Evolutionary conservation across 768 basidiomycete genomes (phyloP).

Genomic region (Macrocybe gigantea): DNA sequence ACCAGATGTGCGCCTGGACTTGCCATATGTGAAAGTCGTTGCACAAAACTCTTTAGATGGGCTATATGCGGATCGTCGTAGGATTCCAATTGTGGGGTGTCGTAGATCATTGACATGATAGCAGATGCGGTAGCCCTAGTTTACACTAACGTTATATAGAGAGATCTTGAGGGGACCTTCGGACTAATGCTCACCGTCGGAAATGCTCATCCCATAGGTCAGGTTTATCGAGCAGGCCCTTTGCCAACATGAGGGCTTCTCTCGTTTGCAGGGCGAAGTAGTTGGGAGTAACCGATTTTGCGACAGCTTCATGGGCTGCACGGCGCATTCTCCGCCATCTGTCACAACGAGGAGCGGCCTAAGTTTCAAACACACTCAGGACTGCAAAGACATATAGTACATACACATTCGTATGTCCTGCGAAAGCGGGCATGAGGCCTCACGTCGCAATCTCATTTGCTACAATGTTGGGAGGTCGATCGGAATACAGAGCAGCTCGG

Average conservation of each 20-base stretch:
- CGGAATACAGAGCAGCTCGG: conserved; percentile 19
- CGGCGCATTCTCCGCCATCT: conserved; percentile 14
- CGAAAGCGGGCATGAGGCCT: conserved; percentile 19
- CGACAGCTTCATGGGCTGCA: conserved; percentile 11
- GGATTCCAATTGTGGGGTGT: conserved; percentile 1
- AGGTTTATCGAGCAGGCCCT: conserved; percentile 3
- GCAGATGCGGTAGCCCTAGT: conserved; percentile 2
- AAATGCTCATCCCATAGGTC: conserved; percentile 2
- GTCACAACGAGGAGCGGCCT: neutral
- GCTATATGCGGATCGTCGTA: neutral
- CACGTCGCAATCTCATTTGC: conserved; percentile 18
- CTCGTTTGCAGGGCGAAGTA: conserved; percentile 1
- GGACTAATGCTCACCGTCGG: conserved; percentile 1
- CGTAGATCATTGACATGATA: conserved; percentile 3
- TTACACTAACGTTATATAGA: neutral
- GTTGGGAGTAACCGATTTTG: neutral
- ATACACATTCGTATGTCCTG: conserved; percentile 16
- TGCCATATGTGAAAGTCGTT: neutral
- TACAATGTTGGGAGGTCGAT: conserved; percentile 15
- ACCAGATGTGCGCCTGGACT: neutral
- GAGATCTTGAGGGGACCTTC: neutral
- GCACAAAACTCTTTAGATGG: neutral
- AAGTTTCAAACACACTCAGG: neutral
- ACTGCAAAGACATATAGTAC: conserved; percentile 1
- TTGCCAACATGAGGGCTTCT: conserved; percentile 1